These are phyloP conservation scores for Aspergillus jensenii DNA, from an alignment of 2,329 filamentous ascomycete species.

Conservation along the genomic window DNA sequence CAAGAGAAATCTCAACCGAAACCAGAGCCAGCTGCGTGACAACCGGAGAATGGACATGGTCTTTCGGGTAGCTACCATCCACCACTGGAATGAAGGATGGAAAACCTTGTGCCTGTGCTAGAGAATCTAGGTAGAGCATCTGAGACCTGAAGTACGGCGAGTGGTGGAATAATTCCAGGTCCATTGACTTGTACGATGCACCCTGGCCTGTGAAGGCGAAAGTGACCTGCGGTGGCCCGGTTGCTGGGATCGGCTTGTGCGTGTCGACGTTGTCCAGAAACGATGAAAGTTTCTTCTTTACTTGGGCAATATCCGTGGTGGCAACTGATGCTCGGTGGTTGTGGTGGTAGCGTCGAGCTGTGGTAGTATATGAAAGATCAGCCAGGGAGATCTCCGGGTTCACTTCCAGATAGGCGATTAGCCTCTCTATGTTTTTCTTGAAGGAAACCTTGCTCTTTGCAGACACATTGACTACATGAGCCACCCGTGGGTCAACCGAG, in stretches of 20 bases:
- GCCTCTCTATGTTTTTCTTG: constrained; percentile 53
- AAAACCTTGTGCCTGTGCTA: constrained; percentile 25
- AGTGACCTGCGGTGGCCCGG: constrained; percentile 21
- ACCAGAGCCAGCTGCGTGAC: constrained; percentile 39
- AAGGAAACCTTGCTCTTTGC: constrained; percentile 53
- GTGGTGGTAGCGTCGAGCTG: constrained; percentile 50
- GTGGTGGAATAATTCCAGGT: constrained; percentile 31
- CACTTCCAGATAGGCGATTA: constrained; percentile 46
- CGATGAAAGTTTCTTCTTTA: constrained; percentile 1
- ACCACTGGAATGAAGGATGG: constrained; percentile 24
- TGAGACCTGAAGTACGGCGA: constrained; percentile 21
- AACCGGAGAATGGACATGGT: constrained; percentile 32
- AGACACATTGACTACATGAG: constrained; percentile 56
- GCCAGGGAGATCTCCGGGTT: constrained; percentile 46
- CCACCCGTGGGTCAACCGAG: constrained; percentile 46
- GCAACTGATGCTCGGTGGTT: constrained; percentile 11
- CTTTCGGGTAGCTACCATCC: constrained; percentile 31
- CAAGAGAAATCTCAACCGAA: constrained; percentile 43
- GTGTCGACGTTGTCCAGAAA: constrained; percentile 39
- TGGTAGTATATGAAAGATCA: constrained; percentile 64
- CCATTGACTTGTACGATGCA: constrained; percentile 26
- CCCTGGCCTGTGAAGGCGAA: constrained; percentile 44
- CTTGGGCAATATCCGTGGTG: not conserved
- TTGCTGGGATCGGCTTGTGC: constrained; percentile 50
- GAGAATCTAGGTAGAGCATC: constrained; percentile 22